phyloP scores from a whole-genome alignment of 352 stramenopile genomes.

The Globisporangium apiculatum region DNA sequence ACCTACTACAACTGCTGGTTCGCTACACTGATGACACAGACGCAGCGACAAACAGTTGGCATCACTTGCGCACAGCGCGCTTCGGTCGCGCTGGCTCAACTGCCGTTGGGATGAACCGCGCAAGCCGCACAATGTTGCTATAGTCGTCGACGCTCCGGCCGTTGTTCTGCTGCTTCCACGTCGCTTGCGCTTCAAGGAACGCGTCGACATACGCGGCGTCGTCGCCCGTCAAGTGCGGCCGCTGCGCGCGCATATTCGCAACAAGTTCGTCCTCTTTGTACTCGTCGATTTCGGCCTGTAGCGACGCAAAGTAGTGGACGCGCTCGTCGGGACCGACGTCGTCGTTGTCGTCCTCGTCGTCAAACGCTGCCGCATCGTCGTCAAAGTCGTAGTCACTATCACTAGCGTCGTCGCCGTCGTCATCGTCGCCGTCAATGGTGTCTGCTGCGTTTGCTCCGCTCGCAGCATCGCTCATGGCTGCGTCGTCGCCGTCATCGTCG shows the following conservation, averaged over 20 bases:
- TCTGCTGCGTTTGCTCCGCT: background rate
- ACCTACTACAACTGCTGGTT: no score
- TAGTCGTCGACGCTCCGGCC: slow-evolving; percentile 9
- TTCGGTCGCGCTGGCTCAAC: background rate
- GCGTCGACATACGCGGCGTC: slow-evolving; percentile 11
- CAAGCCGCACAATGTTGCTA: background rate
- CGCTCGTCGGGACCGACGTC: slow-evolving; percentile 5
- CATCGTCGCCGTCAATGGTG: background rate
- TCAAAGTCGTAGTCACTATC: slow-evolving; percentile 13
- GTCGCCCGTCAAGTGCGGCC: slow-evolving; percentile 2
- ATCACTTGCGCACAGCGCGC: background rate
- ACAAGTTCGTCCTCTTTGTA: slow-evolving; percentile 14
- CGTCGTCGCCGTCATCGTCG: background rate
- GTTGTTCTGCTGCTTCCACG: slow-evolving; percentile 8
- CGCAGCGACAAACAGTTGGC: no score
- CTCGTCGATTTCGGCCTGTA: slow-evolving; percentile 25
- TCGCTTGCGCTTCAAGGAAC: slow-evolving; percentile 4
- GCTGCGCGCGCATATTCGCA: slow-evolving; percentile 6
- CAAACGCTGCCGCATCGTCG: slow-evolving; percentile 4
- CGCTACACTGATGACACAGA: no score
- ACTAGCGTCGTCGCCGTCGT: background rate
- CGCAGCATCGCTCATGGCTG: background rate
- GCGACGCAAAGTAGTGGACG: background rate
- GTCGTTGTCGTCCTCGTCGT: slow-evolving; percentile 13
- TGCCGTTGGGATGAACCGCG: background rate